Evolutionary conservation across 2,329 filamentous ascomycete genomes (phyloP).

Genomic region (Aspergillus ochraceoroseus): DNA sequence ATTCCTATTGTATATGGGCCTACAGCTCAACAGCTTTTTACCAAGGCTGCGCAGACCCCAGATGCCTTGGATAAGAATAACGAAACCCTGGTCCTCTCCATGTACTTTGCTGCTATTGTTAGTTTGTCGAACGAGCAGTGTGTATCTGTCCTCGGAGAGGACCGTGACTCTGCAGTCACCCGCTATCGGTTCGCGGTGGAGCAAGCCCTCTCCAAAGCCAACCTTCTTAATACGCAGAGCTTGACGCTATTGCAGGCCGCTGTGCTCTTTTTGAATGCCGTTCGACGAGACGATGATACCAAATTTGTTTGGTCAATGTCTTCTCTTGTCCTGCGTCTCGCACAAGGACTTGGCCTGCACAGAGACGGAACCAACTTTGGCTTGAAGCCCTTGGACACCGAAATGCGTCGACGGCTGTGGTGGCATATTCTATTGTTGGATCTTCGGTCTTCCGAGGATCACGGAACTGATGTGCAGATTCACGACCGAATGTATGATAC

Average conservation of each 20-base stretch:
- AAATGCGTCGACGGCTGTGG: conserved; percentile 52
- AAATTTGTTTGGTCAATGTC: conserved; percentile 45
- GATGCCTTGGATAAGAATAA: conserved; percentile 49
- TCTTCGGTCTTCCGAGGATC: conserved; percentile 47
- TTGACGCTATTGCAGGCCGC: conserved; percentile 59
- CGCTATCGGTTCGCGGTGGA: conserved; percentile 60
- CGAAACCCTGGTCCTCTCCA: conserved; percentile 57
- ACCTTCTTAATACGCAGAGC: conserved; percentile 59
- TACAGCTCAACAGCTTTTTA: conserved; percentile 49
- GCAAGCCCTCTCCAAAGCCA: conserved; percentile 59
- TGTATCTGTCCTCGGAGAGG: conserved; percentile 47
- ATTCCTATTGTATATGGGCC: conserved; percentile 58
- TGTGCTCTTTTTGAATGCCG: conserved; percentile 55
- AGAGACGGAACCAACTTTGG: conserved; percentile 49
- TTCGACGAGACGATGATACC: conserved; percentile 40
- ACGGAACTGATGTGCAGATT: conserved; percentile 46
- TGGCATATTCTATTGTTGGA: conserved; percentile 49
- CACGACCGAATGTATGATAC: conserved; percentile 46
- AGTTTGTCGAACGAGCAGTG: conserved; percentile 42
- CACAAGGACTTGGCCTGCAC: conserved; percentile 47
- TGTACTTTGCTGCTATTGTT: conserved; percentile 56
- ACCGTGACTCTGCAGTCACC: conserved; percentile 47
- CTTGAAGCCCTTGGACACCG: conserved; percentile 48
- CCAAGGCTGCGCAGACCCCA: conserved; percentile 48
- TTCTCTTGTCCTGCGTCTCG: conserved; percentile 41